Evolutionary conservation across 2,329 filamentous ascomycete species (phyloP), one percentile per base, ranked within the genome.

Genomic region (Alternaria sp.): DNA sequence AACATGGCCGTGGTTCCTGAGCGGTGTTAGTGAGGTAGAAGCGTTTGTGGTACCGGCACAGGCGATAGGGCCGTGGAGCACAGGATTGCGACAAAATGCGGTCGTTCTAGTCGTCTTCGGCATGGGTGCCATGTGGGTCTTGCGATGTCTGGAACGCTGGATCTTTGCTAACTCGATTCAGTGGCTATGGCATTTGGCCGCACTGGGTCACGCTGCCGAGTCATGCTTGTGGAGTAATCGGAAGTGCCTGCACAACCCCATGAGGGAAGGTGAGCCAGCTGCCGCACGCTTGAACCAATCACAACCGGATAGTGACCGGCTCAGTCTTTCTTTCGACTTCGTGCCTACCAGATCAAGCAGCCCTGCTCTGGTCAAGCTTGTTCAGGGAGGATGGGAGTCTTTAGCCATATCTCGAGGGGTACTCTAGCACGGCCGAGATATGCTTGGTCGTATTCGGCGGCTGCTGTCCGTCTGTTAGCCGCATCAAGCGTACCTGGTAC

Each of bases 101-200:
- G 49, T 51, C 6, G 59, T 68, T 4, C 61, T 70, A n/a, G 64
- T 63, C 5, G 58, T 70, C 3, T 70, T 67, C 46, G 66, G 47
- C 15, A 59, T 63, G 5, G 67, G 61, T 12, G 55, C 58, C 1
- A 13, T 67, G 54, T 57, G 54, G 51, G 21, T 54, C 51, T 26
- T 15, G 25, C 21, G 21, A 40, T 54, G 51, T 17, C 36, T 54
- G 19, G 51, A 40, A 25, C 23, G 10, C 51, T 15, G 32, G 23
- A 15, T 21, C 36, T 19, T 17, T 54, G 23, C 32, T 54, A 43
- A 26, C 30, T 43, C 21, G 51, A 54, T 19, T 43, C 36, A 54
- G 21, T 61, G n/a, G 45, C 32, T 3, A 25, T 50, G 5, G 15
- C 17, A 17, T 32, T 28, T 21, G 59, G 40, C 11, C 9, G 52